Conservation (phyloP, 1,284 basidiomycete species). For the Phlebopus sp. region DNA sequence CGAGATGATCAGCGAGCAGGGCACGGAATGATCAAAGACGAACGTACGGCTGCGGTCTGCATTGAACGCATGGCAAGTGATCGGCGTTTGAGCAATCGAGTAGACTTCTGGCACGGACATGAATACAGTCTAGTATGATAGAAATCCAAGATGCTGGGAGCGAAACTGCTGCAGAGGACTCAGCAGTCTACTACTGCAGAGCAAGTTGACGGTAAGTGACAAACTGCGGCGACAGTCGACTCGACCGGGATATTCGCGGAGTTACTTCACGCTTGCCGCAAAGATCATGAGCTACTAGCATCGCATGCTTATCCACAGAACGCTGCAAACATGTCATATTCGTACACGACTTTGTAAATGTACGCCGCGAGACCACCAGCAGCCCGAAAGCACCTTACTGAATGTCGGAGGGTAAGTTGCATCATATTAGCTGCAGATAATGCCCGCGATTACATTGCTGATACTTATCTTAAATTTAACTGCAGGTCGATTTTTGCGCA, state of each 20-base stretch:
- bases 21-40: not conserved
- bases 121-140: not conserved
- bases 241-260: not conserved
- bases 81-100: conserved; percentile 76
- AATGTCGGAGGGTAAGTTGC: no score
- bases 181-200: conserved; percentile 71
- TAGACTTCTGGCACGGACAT: conserved; percentile 81
- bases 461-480: no score
- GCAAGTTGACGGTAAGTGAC: not conserved
- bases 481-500: no score
- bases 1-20: conserved; percentile 12
- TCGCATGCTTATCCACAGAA: no score
- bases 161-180: conserved; percentile 71
- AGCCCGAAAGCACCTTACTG: no score
- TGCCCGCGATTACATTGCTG: no score
- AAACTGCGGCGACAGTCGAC: no score
- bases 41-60: conserved; percentile 81
- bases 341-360: no score
- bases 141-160: not conserved
- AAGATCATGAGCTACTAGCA: no score
- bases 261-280: not conserved
- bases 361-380: no score
- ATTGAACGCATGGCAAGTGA: conserved; percentile 93
- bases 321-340: no score
- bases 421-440: no score